Evolutionary conservation across 208 protist genomes (phyloP), one percentile per base, ranked within the genome.

Genomic region (Blastocrithidia nonstop): DNA sequence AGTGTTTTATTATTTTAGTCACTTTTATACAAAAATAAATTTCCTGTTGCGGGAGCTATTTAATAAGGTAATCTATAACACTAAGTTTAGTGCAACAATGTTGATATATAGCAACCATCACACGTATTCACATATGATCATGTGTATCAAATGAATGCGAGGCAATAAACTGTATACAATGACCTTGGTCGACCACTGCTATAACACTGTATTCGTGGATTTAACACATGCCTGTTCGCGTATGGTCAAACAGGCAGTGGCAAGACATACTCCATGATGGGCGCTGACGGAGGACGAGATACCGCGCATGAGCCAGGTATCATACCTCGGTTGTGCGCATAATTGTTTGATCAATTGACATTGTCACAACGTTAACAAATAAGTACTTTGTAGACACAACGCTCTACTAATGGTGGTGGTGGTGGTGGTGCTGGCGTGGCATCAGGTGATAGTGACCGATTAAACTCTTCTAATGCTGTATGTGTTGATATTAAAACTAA

Each of bases 171-270:
- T 15, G 73, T 97, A 6, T 96, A 92, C 62, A 53, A 74, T 9
- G 83, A 96, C 45, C 57, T 96, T 15, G 91, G 88, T 4, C 11
- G 60, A 7, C 73, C 81, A 0, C 73, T 95, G 3, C 62, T 97
- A n/a, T 37, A 62, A n/a, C 62, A 88, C 35, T 85, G 78, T 43
- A 77, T 93, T 41, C 41, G 61, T 0, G 85, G 90, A 27, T 88
- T 80, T 60, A 89, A 95, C 63, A 86, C 71, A 3, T 87, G 83
- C 48, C 75, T 96, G 31, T 95, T 96, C 61, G 80, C 87, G 16
- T 95, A 95, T 49, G 88, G 88, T 9, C 81, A 93, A 49, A 94
- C 92, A 0, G 84, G 79, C 33, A 89, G 79, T 39, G 84, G 79
- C 11, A 93, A 89, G 53, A 90, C 66, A 54, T 81, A 90, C 61